Base-by-base conservation (phyloP, 2,329 filamentous ascomycete genomes). In the Trichoderma oligosporum region DNA sequence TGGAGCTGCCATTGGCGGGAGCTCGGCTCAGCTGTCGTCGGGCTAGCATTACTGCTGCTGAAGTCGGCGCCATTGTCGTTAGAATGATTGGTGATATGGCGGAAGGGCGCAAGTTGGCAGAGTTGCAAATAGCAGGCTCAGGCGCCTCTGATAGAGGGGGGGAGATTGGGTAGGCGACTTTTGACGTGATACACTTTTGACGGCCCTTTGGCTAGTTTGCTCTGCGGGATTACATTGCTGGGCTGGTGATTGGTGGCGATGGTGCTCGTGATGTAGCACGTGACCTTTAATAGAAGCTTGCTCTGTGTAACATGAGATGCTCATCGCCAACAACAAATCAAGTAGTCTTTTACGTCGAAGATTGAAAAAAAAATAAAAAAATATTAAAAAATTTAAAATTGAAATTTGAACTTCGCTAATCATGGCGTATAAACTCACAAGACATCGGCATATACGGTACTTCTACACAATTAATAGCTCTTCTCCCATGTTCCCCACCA, bases 401-500 rank as follows among this genome's bases (percentile, higher is more conserved):
- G 14, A 51, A n/a, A 11, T 7, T 42, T 36, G 51, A 33, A 4
- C n/a, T 38, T 14, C 9, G 44, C 52, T 51, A 12, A 22, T 38
- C 47, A 36, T 36, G 22, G 11, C 20, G 18, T 11, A 24, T 27
- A 12, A 29, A 14, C 25, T 56, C 53, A 48, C 42, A 29, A 27
- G 3, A 27, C 14, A n/a, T 51, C 22, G 24, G 9, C 38, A 33
- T 31, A 36, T 44, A n/a, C 35, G 25, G n/a, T n/a, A 29, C 16
- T 11, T 6, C 18, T 11, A 9, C 4, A n/a, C 42, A 5, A 4
- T 61, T 44, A 74, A 59, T 74, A 74, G 67, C 73, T 78, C 65
- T 75, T 79, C 65, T 90, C 87, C 82, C 91, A 97, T 4, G 89
- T 85, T 65, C 86, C 85, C 92, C 93, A 97, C 90, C 92, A 99